Evolutionary conservation across 2,329 filamentous ascomycete genomes (phyloP).

Genomic region (Septoria petroselini): DNA sequence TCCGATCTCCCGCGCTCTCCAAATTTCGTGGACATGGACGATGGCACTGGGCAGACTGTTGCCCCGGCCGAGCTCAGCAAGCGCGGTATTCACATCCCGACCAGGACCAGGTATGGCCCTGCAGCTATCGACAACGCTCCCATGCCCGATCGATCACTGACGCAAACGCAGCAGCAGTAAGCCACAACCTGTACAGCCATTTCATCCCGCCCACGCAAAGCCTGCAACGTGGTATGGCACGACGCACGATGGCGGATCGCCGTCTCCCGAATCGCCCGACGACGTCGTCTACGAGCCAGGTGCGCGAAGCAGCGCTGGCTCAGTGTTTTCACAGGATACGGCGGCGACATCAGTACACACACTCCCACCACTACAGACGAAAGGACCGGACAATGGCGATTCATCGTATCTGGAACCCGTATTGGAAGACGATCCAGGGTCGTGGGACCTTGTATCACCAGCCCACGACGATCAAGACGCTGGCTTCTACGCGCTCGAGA

Average conservation of each 20-base stretch:
- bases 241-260: constrained; percentile 9
- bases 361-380: constrained; percentile 46
- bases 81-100: constrained; percentile 27
- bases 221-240: constrained; percentile 1
- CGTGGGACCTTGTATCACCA: constrained; percentile 53
- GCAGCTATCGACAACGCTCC: background rate
- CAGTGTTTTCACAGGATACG: constrained; percentile 39
- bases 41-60: constrained; percentile 20
- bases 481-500: constrained; percentile 57
- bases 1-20: constrained; percentile 23
- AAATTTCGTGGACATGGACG: constrained; percentile 29
- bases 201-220: constrained; percentile 6
- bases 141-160: background rate
- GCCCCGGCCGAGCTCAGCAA: constrained; percentile 19
- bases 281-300: constrained; percentile 26
- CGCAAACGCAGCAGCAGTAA: constrained; percentile 7
- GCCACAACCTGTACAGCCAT: constrained; percentile 11
- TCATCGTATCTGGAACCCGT: constrained; percentile 47
- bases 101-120: constrained; percentile 27
- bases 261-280: constrained; percentile 21
- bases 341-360: constrained; percentile 38
- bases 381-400: constrained; percentile 41
- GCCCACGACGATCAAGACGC: constrained; percentile 30
- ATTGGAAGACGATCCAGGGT: constrained; percentile 53
- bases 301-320: constrained; percentile 37